These are phyloP conservation scores for Lippia alba DNA, from an alignment of 305 asterid genomes.

Conservation along the genomic window DNA sequence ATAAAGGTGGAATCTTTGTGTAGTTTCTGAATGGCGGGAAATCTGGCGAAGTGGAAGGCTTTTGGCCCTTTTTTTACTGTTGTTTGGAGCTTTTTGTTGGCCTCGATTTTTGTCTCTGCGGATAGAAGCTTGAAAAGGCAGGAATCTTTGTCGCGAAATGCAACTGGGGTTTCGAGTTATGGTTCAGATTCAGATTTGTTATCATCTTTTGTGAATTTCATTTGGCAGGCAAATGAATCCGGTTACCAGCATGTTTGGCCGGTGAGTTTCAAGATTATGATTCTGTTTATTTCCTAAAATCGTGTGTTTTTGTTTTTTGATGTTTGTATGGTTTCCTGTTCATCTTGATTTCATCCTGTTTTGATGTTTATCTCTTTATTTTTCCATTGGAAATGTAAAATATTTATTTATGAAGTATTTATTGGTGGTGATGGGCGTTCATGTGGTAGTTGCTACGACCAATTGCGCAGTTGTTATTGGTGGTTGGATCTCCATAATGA, in stretches of 20 bases:
- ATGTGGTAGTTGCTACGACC: no score
- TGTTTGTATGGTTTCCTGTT: not conserved
- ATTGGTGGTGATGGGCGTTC: slow-evolving; percentile 21
- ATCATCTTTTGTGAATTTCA: slow-evolving; percentile 51
- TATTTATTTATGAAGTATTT: slow-evolving; percentile 18
- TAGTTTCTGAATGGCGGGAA: slow-evolving; percentile 53
- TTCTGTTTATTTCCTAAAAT: not conserved
- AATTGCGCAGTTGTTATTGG: no score
- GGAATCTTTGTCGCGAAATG: slow-evolving; percentile 44
- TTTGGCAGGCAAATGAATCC: slow-evolving; percentile 68
- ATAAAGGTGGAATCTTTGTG: slow-evolving; percentile 36
- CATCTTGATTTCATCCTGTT: not conserved
- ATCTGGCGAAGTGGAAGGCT: slow-evolving; percentile 57
- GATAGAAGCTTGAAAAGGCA: slow-evolving; percentile 73
- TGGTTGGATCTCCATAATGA: no score
- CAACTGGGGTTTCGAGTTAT: slow-evolving; percentile 29
- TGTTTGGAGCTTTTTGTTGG: slow-evolving; percentile 75
- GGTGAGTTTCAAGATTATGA: slow-evolving; percentile 53
- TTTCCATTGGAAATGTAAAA: not conserved
- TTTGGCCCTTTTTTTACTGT: slow-evolving; percentile 64
- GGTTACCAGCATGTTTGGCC: slow-evolving; percentile 98
- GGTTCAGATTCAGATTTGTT: slow-evolving; percentile 45
- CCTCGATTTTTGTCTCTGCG: slow-evolving; percentile 82
- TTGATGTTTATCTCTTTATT: slow-evolving; percentile 9
- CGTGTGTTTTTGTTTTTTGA: not conserved